Evolutionary conservation across 768 basidiomycete genomes (phyloP).

Genomic region (Leccinum fibrillosum): DNA sequence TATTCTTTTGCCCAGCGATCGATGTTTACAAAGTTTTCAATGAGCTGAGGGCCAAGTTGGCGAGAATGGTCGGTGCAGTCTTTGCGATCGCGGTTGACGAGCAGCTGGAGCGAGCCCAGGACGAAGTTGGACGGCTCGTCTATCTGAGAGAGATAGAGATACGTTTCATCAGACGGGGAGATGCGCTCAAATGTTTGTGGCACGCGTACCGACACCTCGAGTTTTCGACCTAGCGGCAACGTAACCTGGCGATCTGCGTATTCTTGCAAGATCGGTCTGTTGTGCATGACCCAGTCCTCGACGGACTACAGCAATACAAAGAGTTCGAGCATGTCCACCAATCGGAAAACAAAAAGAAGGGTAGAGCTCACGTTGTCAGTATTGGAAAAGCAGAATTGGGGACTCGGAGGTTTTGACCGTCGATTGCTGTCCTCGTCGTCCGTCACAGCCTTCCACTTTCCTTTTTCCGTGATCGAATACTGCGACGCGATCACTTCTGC

Average conservation of each 20-base stretch:
- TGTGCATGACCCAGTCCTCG: constrained; percentile 24
- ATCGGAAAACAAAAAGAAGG: not conserved
- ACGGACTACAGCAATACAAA: constrained; percentile 8
- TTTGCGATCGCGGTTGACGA: constrained; percentile 25
- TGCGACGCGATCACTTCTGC: not conserved
- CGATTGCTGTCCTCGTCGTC: not conserved
- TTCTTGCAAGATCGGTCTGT: constrained; percentile 20
- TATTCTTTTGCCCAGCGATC: constrained; percentile 27
- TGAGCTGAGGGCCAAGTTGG: constrained; percentile 27
- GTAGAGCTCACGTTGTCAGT: constrained; percentile 5
- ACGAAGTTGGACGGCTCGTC: constrained; percentile 24
- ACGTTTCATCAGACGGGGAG: constrained; percentile 1
- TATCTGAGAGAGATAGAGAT: constrained; percentile 10
- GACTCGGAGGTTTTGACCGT: not conserved
- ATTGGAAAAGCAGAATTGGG: not conserved
- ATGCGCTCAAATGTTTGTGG: not conserved
- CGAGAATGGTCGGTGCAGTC: constrained; percentile 13
- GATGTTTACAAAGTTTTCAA: constrained; percentile 31
- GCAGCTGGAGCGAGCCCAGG: constrained; percentile 25
- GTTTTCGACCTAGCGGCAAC: constrained; percentile 23
- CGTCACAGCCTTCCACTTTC: constrained; percentile 9
- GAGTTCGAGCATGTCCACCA: not conserved
- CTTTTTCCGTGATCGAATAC: constrained; percentile 6
- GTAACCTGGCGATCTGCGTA: constrained; percentile 28
- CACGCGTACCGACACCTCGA: constrained; percentile 23